These are phyloP conservation scores for Talaromyces sp. DNA, from an alignment of 2,329 filamentous ascomycete species.

Conservation along the genomic window DNA sequence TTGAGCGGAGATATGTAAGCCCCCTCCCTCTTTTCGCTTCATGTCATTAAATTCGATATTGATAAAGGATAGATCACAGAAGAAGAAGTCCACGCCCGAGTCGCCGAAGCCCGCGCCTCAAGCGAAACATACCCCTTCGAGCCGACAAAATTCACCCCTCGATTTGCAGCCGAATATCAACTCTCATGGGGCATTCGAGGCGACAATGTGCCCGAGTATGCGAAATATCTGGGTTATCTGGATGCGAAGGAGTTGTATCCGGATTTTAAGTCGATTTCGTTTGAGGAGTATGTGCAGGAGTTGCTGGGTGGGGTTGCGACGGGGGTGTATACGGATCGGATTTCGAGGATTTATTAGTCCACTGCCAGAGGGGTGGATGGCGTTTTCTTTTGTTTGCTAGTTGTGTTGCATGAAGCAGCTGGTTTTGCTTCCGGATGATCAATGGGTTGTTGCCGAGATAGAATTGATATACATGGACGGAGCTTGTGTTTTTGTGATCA, in stretches of 20 bases:
- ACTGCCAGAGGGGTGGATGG: neutral
- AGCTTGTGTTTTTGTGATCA: neutral
- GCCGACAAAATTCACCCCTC: slow-evolving; percentile 15
- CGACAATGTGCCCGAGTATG: slow-evolving; percentile 50
- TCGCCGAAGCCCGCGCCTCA: slow-evolving; percentile 13
- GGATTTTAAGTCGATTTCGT: slow-evolving; percentile 39
- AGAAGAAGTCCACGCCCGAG: slow-evolving; percentile 17
- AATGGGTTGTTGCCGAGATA: neutral
- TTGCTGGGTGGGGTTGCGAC: slow-evolving; percentile 36
- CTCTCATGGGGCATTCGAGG: slow-evolving; percentile 43
- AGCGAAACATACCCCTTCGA: slow-evolving; percentile 21
- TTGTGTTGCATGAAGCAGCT: slow-evolving; percentile 8
- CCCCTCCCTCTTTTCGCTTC: neutral
- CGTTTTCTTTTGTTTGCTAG: neutral
- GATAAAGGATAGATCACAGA: slow-evolving; percentile 14
- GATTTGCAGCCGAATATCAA: slow-evolving; percentile 36
- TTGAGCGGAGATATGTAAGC: slow-evolving; percentile 31
- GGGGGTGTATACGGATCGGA: slow-evolving; percentile 22
- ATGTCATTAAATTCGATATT: neutral
- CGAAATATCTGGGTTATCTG: slow-evolving; percentile 53
- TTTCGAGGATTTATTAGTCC: slow-evolving; percentile 20
- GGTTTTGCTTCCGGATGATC: slow-evolving; percentile 7
- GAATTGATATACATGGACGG: neutral
- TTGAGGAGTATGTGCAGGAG: slow-evolving; percentile 36
- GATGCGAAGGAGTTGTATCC: slow-evolving; percentile 52